phyloP scores from a whole-genome alignment of 441 rosid species.

The Euphorbia celastroides region DNA sequence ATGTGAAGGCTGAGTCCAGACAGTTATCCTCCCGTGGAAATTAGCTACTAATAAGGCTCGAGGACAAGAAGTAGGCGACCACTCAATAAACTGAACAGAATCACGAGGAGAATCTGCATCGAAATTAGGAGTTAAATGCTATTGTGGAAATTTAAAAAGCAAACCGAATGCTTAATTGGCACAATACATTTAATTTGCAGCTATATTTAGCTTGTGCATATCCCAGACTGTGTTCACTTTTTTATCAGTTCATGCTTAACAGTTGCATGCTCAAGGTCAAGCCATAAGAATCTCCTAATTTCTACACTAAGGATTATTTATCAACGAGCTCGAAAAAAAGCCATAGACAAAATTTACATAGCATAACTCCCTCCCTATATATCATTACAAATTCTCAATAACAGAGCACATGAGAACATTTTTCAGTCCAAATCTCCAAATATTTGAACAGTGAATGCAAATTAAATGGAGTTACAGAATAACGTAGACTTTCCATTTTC shows the following conservation, averaged over 20 bases:
- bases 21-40: conserved; percentile 94
- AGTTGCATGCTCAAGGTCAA: not conserved
- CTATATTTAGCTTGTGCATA: not conserved
- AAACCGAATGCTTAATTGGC: not conserved
- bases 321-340: not conserved
- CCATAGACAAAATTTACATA: not conserved
- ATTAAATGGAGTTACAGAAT: not conserved
- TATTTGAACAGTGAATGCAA: not conserved
- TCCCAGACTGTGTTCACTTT: not conserved
- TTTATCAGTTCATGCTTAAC: not conserved
- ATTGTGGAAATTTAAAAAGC: conserved; percentile 8
- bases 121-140: conserved; percentile 16
- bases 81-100: conserved; percentile 97
- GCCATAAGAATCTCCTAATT: not conserved
- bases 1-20: conserved; percentile 96
- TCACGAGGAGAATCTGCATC: conserved; percentile 95
- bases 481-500: not conserved
- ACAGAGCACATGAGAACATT: no score
- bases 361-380: not conserved
- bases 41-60: conserved; percentile 94
- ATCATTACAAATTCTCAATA: no score
- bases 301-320: not conserved
- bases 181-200: not conserved
- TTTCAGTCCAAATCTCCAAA: not conserved
- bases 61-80: conserved; percentile 96